Percentiles rank a stretch among this genome's conserved stretches.
phyloP scores from a whole-genome alignment of 352 stramenopile genomes.

The Halophytophthora batemanensis region DNA sequence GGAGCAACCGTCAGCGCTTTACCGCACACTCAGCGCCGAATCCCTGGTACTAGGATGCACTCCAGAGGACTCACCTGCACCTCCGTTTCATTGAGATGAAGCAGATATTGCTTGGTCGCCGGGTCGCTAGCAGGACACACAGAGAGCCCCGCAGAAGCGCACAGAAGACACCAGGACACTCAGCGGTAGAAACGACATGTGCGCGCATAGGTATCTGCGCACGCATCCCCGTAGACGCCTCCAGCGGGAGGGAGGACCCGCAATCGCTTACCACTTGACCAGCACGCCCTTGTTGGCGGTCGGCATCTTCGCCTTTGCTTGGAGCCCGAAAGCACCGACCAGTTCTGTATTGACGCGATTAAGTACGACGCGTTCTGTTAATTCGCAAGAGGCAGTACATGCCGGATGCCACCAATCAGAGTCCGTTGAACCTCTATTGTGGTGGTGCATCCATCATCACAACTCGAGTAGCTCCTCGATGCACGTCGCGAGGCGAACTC shows the following conservation, averaged over 20 bases:
- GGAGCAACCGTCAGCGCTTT: not conserved
- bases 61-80: constrained; percentile 47
- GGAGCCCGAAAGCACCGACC: not conserved
- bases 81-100: constrained; percentile 81
- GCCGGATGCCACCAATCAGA: too few relatives aligned
- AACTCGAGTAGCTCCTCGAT: constrained; percentile 5
- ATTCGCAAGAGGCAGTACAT: too few relatives aligned
- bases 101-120: constrained; percentile 84
- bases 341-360: too few relatives aligned
- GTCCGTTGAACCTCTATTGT: not conserved
- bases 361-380: too few relatives aligned
- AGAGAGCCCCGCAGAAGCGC: constrained; percentile 5
- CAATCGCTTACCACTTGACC: constrained; percentile 65
- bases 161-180: not conserved
- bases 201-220: not conserved
- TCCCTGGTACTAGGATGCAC: not conserved
- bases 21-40: not conserved
- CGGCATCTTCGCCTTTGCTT: constrained; percentile 40
- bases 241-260: not conserved
- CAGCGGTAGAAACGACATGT: not conserved
- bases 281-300: constrained; percentile 83
- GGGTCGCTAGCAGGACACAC: constrained; percentile 46
- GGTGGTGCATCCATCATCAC: constrained; percentile 17
- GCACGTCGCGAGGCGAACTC: constrained; percentile 6
- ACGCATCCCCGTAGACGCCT: not conserved